Base-by-base conservation (phyloP, 2,329 filamentous ascomycete species). In the Clonostachys sp. region DNA sequence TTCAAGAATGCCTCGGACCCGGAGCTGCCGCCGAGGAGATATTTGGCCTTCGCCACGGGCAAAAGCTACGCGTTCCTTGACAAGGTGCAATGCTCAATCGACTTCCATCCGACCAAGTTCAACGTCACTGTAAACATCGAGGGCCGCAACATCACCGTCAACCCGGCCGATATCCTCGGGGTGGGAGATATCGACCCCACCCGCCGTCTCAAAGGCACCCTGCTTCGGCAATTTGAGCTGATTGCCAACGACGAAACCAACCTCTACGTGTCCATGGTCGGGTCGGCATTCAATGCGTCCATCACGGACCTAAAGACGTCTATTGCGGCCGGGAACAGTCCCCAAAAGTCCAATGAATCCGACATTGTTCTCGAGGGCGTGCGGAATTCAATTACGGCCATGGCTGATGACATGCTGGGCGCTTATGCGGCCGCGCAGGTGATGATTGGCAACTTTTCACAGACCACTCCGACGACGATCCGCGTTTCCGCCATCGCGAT, bases 201-300 rank as follows among this genome's bases (percentile, higher is more conserved):
- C 33, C 43, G 43, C n/a, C 43, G 20, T 38, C 34, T 45, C 10
- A 45, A 17, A 16, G 42, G 50, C 30, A 58, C 58, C 1, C 44
- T 59, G 1, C 55, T 65, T 5, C 59, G 62, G 4, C 59, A 66
- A 40, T 62, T 67, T 41, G 58, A 65, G 47, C 50, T 62, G n/a
- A 58, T 66, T 17, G 59, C 64, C 6, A 67, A 66, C 43, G 63
- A 65, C 48, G 53, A 64, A 48, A 68, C 61, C 3, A 69, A 61
- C 39, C 42, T 68, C 3, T 65, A 66, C 51, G 58, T 61, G 17
- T 68, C 64, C 0, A 55, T 64, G 0, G 57, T 68, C 2, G 65
- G 65, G 16, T 53, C 63, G 41, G 59, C 65, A 2, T 54, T 69
- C 40, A 61, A 65, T 34, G 52, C 58, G 10, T 64, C 60, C 47